Percentiles rank a stretch among this genome's conserved stretches.
phyloP scores from a whole-genome alignment of 2,329 filamentous ascomycete species.

The Dothistroma pini region DNA sequence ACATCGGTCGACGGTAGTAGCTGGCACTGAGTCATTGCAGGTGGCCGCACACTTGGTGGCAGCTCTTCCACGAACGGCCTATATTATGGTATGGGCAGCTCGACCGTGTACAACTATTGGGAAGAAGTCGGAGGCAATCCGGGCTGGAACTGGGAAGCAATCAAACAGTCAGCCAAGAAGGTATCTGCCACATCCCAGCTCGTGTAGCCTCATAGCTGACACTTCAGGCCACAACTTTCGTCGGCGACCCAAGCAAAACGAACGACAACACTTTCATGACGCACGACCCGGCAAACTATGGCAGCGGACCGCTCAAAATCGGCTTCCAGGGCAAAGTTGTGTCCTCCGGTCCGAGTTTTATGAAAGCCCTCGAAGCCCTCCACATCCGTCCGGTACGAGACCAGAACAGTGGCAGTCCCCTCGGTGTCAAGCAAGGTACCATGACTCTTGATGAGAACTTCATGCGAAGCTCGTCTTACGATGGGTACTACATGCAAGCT shows the following conservation, averaged over 20 bases:
- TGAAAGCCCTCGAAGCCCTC: slow-evolving; percentile 17
- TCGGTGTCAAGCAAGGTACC: slow-evolving; percentile 19
- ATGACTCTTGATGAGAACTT: slow-evolving; percentile 18
- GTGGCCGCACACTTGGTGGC: slow-evolving; percentile 17
- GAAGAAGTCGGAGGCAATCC: slow-evolving; percentile 14
- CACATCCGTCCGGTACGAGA: slow-evolving; percentile 11
- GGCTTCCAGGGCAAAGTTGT: slow-evolving; percentile 20
- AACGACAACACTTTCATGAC: slow-evolving; percentile 21
- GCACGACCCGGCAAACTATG: slow-evolving; percentile 17
- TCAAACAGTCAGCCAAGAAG: slow-evolving; percentile 12
- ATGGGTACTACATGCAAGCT: slow-evolving; percentile 15
- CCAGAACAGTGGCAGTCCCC: slow-evolving; percentile 13
- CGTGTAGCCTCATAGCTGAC: not conserved
- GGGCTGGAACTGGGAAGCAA: slow-evolving; percentile 16
- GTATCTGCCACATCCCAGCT: not conserved
- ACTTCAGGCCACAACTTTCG: slow-evolving; percentile 14
- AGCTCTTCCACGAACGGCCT: slow-evolving; percentile 19
- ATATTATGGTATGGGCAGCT: slow-evolving; percentile 16
- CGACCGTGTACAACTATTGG: slow-evolving; percentile 14
- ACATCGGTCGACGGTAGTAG: not conserved
- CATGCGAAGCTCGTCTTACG: slow-evolving; percentile 14
- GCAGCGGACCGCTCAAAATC: slow-evolving; percentile 19
- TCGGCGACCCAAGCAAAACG: slow-evolving; percentile 16
- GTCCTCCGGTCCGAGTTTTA: slow-evolving; percentile 16
- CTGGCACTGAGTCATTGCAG: not conserved